Evolutionary conservation across 2,329 filamentous ascomycete species (phyloP).

Genomic region (Aspergillus intermedius): DNA sequence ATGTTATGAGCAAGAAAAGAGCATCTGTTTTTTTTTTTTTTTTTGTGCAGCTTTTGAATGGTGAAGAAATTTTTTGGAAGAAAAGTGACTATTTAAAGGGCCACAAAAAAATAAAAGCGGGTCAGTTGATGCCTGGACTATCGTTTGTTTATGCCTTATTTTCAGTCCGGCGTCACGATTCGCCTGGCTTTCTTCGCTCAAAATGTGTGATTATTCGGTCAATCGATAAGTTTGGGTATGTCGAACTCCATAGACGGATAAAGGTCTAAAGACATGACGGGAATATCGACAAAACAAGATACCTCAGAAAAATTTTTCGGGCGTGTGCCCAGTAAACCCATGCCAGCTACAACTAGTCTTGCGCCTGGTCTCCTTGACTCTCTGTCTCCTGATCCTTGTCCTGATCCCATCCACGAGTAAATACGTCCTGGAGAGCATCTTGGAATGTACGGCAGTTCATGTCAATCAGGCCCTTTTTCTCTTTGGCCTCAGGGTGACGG

Average conservation of each 20-base stretch:
- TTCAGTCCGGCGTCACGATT: slow-evolving; percentile 2
- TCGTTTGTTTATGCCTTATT: background rate
- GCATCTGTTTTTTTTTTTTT: no score
- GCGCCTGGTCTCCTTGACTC: slow-evolving; percentile 2
- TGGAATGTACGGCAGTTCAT: slow-evolving; percentile 61
- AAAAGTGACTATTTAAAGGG: background rate
- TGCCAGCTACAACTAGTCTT: background rate
- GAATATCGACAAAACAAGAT: background rate
- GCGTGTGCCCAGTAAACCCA: background rate
- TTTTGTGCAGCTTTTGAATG: background rate
- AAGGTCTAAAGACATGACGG: background rate
- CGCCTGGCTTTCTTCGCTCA: no score
- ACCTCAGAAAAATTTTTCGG: background rate
- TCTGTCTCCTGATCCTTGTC: slow-evolving; percentile 22
- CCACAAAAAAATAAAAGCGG: slow-evolving; percentile 2
- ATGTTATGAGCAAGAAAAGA: background rate
- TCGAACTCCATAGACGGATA: background rate
- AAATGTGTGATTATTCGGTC: no score
- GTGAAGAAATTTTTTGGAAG: background rate
- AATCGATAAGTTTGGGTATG: background rate
- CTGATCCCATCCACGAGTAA: slow-evolving; percentile 46
- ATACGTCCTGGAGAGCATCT: slow-evolving; percentile 56
- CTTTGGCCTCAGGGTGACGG: slow-evolving; percentile 57
- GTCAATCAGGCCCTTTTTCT: slow-evolving; percentile 59
- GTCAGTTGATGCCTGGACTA: background rate